Conservation (phyloP, 257 asterid genomes). For the Phtheirospermum japonicum region DNA sequence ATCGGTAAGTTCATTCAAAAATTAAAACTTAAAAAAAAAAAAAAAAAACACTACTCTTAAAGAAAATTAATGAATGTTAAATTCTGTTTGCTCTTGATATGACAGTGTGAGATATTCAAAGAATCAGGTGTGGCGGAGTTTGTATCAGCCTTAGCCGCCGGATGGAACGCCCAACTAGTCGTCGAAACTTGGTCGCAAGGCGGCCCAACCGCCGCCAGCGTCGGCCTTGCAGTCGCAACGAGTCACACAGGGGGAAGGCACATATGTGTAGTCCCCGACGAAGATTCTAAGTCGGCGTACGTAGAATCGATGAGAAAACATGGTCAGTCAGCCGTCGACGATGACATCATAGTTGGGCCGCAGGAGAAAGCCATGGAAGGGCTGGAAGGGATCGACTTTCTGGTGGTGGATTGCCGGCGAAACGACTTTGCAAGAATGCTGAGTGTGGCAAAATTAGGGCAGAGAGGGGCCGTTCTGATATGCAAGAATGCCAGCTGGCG, state of each 20-base stretch:
- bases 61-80: neutral
- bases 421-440: slow-evolving; percentile 44
- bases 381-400: slow-evolving; percentile 58
- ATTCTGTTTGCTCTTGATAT: neutral
- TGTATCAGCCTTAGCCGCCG: slow-evolving; percentile 87
- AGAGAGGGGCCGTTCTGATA: slow-evolving; percentile 73
- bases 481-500: slow-evolving; percentile 68
- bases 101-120: slow-evolving; percentile 44
- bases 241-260: slow-evolving; percentile 69
- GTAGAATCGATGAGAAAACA: slow-evolving; percentile 36
- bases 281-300: slow-evolving; percentile 48
- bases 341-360: slow-evolving; percentile 43
- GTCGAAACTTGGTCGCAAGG: slow-evolving; percentile 86
- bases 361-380: slow-evolving; percentile 44
- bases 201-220: slow-evolving; percentile 58
- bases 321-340: slow-evolving; percentile 30
- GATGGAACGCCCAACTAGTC: slow-evolving; percentile 71
- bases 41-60: neutral
- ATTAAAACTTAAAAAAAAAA: neutral
- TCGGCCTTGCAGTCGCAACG: slow-evolving; percentile 74
- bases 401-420: slow-evolving; percentile 60
- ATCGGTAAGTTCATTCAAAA: slow-evolving; percentile 48
- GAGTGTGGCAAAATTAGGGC: slow-evolving; percentile 59
- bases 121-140: slow-evolving; percentile 73
- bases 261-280: slow-evolving; percentile 63